Percentiles rank a stretch among this genome's conserved stretches.
phyloP scores from a whole-genome alignment of 2,329 filamentous ascomycete genomes.

The Elsinoe arachidis region DNA sequence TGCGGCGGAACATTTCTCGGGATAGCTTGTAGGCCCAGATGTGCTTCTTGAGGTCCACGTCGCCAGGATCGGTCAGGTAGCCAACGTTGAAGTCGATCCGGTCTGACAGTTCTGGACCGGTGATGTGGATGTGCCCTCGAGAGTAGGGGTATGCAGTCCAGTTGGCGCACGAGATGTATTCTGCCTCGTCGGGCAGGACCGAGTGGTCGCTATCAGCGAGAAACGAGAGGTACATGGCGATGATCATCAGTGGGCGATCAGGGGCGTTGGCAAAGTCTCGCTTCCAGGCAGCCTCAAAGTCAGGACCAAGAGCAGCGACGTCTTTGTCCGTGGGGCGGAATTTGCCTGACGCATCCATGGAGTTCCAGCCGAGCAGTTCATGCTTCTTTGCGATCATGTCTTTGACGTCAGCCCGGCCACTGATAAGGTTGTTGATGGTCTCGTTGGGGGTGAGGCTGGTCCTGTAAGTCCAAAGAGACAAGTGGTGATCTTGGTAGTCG shows the following conservation, averaged over 20 bases:
- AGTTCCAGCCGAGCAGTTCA: constrained; percentile 49
- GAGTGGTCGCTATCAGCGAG: constrained; percentile 24
- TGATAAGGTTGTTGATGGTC: constrained; percentile 47
- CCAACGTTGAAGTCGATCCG: constrained; percentile 50
- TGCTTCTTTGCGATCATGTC: constrained; percentile 39
- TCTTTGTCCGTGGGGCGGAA: constrained; percentile 48
- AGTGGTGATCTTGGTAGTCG: constrained; percentile 49
- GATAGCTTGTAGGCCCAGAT: constrained; percentile 57
- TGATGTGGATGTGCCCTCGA: constrained; percentile 54
- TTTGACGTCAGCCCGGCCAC: constrained; percentile 39
- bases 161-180: constrained; percentile 46
- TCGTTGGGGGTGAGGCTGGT: constrained; percentile 38
- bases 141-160: constrained; percentile 55
- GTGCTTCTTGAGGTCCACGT: constrained; percentile 44
- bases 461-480: constrained; percentile 46
- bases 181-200: constrained; percentile 28
- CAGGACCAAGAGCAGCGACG: constrained; percentile 43
- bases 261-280: constrained; percentile 41
- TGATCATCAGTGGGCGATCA: constrained; percentile 43
- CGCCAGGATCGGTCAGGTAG: constrained; percentile 45
- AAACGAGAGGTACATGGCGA: constrained; percentile 30
- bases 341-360: constrained; percentile 47
- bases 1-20: constrained; percentile 53
- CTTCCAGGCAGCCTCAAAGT: constrained; percentile 49
- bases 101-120: constrained; percentile 35